phyloP scores from a whole-genome alignment of 1,139 yeast species.

The Spencermartinsiella ligniputridi region DNA sequence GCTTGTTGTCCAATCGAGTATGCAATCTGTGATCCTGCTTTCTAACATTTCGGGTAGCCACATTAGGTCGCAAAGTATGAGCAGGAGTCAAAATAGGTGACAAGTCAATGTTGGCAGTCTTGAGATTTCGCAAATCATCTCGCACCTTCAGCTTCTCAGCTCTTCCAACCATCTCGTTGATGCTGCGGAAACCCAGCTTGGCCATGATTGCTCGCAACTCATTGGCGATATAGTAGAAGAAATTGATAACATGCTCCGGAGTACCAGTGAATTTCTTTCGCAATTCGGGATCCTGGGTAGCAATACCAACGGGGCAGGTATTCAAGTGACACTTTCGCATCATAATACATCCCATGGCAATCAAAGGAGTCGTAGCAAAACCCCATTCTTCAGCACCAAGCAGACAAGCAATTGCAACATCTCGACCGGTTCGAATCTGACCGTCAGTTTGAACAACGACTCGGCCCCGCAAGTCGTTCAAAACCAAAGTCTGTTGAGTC shows the following conservation, averaged over 20 bases:
- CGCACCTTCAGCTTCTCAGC: slow-evolving; percentile 85
- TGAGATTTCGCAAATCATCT: slow-evolving; percentile 80
- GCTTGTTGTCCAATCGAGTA: slow-evolving; percentile 88
- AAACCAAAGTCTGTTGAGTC: slow-evolving; percentile 93
- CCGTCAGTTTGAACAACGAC: slow-evolving; percentile 97
- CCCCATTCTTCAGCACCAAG: slow-evolving; percentile 99
- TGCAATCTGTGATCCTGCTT: slow-evolving; percentile 94
- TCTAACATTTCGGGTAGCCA: slow-evolving; percentile 86
- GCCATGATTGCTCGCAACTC: slow-evolving; percentile 95
- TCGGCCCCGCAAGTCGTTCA: slow-evolving; percentile 93
- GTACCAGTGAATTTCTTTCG: slow-evolving; percentile 93
- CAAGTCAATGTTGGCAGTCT: slow-evolving; percentile 87
- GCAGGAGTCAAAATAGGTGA: slow-evolving; percentile 96
- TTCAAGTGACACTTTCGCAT: slow-evolving; percentile 91
- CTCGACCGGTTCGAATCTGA: slow-evolving; percentile 93
- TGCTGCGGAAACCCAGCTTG: slow-evolving; percentile 86
- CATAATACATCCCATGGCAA: slow-evolving; percentile 96
- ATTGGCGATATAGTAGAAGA: slow-evolving; percentile 90
- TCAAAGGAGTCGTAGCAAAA: slow-evolving; percentile 93
- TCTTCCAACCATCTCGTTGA: slow-evolving; percentile 97
- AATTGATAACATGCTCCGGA: slow-evolving; percentile 97
- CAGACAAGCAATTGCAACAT: slow-evolving; percentile 91
- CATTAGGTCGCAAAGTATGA: slow-evolving; percentile 96
- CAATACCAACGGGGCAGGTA: slow-evolving; percentile 97
- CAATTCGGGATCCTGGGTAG: slow-evolving; percentile 94